Evolutionary conservation across 257 asterid species (phyloP).

Genomic region (Linaria vulgaris): DNA sequence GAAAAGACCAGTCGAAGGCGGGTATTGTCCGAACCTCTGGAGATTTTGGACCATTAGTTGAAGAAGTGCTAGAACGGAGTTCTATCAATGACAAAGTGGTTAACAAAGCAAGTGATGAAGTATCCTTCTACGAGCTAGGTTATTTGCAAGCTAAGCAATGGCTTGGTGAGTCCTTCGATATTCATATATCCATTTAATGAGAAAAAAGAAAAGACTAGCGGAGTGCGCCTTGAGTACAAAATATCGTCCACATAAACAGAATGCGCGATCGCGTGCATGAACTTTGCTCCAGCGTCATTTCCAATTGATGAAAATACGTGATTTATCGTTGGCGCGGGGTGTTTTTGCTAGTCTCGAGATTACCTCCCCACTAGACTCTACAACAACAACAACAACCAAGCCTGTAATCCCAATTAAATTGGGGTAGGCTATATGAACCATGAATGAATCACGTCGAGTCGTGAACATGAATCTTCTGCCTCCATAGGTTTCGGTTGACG

Average conservation of each 20-base stretch:
- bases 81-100: slow-evolving; percentile 44
- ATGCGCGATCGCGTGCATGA: slow-evolving; percentile 33
- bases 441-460: too few relatives aligned
- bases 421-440: too few relatives aligned
- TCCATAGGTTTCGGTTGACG: too few relatives aligned
- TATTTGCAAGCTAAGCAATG: slow-evolving; percentile 42
- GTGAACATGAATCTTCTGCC: too few relatives aligned
- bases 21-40: slow-evolving; percentile 27
- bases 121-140: slow-evolving; percentile 46
- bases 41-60: slow-evolving; percentile 50
- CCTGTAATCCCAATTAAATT: too few relatives aligned
- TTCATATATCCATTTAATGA: slow-evolving; percentile 36
- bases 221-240: slow-evolving; percentile 24
- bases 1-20: slow-evolving; percentile 37
- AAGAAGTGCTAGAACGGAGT: slow-evolving; percentile 53
- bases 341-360: too few relatives aligned
- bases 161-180: slow-evolving; percentile 36
- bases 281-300: slow-evolving; percentile 39
- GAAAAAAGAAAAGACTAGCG: slow-evolving; percentile 34
- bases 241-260: slow-evolving; percentile 27
- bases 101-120: slow-evolving; percentile 39
- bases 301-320: slow-evolving; percentile 37
- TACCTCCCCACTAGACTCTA: too few relatives aligned
- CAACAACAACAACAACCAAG: too few relatives aligned
- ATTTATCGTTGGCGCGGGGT: slow-evolving; percentile 27